A percentile compares a stretch with the other conserved stretches of the same genome.
Evolutionary conservation across 345 rosid species (phyloP).

Genomic region (Noccaea bulbosa): DNA sequence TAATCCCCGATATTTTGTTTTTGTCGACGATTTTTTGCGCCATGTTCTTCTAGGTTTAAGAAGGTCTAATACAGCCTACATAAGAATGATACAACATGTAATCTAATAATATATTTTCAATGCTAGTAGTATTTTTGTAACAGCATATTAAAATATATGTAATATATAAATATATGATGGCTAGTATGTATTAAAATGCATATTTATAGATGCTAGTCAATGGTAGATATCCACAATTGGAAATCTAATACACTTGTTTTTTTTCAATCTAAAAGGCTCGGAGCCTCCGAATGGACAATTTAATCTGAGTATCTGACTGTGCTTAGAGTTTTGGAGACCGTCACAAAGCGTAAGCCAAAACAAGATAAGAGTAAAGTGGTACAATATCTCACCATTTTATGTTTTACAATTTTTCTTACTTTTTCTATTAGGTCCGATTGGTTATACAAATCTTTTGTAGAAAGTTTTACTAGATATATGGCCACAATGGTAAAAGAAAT

Average conservation of each 20-base stretch:
- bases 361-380: too few species aligned
- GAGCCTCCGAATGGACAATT: not conserved
- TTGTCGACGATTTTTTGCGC: not conserved
- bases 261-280: not conserved
- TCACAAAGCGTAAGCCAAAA: too few species aligned
- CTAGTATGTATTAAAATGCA: not conserved
- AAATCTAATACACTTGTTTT: not conserved
- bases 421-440: too few species aligned
- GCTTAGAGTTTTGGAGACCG: too few species aligned
- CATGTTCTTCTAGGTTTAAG: not conserved
- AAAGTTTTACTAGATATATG: too few species aligned
- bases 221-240: constrained; percentile 6
- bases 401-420: too few species aligned
- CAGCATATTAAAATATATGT: not conserved
- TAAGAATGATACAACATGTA: not conserved
- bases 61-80: not conserved
- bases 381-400: too few species aligned
- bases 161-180: not conserved
- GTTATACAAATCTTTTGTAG: too few species aligned
- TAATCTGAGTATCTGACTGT: too few species aligned
- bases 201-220: not conserved
- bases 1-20: not conserved
- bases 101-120: not conserved
- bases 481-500: too few species aligned
- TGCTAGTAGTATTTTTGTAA: not conserved